A percentile compares a stretch with the other conserved stretches of the same genome.
These are phyloP conservation scores for Talaromyces sp. DNA, from an alignment of 2,329 filamentous ascomycete genomes.

Conservation along the genomic window DNA sequence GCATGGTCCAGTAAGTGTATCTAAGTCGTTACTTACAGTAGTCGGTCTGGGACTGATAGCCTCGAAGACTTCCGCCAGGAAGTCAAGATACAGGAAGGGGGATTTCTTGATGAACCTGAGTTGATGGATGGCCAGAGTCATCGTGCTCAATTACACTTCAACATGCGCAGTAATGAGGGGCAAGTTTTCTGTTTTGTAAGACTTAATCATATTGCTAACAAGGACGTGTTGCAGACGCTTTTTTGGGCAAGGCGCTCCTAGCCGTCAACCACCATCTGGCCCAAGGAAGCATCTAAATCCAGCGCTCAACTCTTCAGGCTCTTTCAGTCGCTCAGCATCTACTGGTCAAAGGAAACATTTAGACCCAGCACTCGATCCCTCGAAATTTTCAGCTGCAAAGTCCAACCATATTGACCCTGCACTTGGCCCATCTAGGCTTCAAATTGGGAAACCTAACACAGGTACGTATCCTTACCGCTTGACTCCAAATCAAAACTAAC, in stretches of 20 bases:
- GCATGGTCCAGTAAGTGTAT: slow-evolving; percentile 31
- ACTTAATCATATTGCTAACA: not conserved
- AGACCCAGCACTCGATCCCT: not conserved
- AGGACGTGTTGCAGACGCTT: not conserved
- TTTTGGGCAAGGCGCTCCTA: too few species aligned
- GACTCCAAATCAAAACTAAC: not conserved
- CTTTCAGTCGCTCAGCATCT: too few species aligned
- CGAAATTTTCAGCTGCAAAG: not conserved
- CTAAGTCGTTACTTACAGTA: not conserved
- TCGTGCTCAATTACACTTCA: slow-evolving; percentile 25
- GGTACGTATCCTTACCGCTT: not conserved
- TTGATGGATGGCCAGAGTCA: slow-evolving; percentile 38
- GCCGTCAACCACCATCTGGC: not conserved
- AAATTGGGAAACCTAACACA: not conserved
- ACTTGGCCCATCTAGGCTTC: not conserved
- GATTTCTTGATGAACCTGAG: slow-evolving; percentile 24
- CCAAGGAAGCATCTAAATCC: not conserved
- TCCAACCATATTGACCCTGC: not conserved
- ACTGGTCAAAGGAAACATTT: not conserved
- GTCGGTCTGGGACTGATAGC: not conserved
- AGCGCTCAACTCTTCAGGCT: not conserved
- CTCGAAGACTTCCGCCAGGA: slow-evolving; percentile 28
- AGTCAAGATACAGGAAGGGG: slow-evolving; percentile 27
- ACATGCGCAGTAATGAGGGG: slow-evolving; percentile 18
- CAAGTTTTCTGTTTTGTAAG: not conserved